Percentiles rank a stretch among this genome's conserved stretches.
Conservation (phyloP, 768 basidiomycete species). For the Leccinum variicolor region DNA sequence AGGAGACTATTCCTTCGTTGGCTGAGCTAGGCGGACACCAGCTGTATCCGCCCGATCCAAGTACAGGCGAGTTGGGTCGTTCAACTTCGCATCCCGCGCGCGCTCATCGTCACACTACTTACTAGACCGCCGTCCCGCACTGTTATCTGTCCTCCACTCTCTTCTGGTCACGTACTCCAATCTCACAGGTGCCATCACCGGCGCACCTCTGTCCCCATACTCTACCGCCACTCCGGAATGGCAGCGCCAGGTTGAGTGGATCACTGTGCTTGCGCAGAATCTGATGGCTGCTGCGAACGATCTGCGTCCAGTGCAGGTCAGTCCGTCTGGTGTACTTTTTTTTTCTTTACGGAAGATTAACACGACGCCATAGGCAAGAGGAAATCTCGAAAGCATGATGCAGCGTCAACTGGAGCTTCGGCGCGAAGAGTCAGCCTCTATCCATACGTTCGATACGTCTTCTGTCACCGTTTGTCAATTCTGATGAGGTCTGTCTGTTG, state of each 20-base stretch:
- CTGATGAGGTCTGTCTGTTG: conserved; percentile 6
- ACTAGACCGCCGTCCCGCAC: conserved; percentile 73
- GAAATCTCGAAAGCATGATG: conserved; percentile 82
- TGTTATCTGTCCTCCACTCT: conserved; percentile 69
- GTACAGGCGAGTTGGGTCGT: conserved; percentile 47
- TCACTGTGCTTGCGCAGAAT: conserved; percentile 76
- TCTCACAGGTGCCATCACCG: conserved; percentile 65
- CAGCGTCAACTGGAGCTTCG: conserved; percentile 71
- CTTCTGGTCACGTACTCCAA: conserved; percentile 77
- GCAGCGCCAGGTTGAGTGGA: conserved; percentile 77
- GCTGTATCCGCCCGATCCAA: conserved; percentile 72
- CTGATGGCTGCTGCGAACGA: conserved; percentile 90
- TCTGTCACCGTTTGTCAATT: neutral
- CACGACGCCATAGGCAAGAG: conserved; percentile 56
- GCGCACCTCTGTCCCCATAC: conserved; percentile 54
- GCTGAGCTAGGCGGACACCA: conserved; percentile 78
- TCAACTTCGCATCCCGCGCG: neutral
- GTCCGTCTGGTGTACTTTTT: conserved; percentile 10
- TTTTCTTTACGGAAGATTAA: neutral
- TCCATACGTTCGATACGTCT: conserved; percentile 58
- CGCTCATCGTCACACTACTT: conserved; percentile 7
- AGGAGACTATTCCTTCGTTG: conserved; percentile 80
- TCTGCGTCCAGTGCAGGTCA: conserved; percentile 80
- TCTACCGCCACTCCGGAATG: conserved; percentile 57
- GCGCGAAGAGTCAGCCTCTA: conserved; percentile 61